phyloP scores from a whole-genome alignment of 208 protist species.

The Acanthamoeba healyi region DNA sequence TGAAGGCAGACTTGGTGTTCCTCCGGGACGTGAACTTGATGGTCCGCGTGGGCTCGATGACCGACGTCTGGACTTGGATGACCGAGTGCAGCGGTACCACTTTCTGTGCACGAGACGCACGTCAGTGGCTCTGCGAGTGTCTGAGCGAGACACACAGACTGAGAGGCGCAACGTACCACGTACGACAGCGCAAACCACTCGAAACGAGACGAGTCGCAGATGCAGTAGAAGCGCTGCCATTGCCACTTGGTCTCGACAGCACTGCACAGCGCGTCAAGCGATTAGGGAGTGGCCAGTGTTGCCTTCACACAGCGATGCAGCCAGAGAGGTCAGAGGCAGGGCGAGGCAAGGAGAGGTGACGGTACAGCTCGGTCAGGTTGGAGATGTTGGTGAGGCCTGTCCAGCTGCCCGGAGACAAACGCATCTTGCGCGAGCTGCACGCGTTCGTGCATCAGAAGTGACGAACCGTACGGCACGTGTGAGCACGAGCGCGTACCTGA shows the following conservation, averaged over 20 bases:
- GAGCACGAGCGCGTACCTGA: not conserved
- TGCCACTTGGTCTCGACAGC: conserved; percentile 30
- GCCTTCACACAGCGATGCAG: too few relatives aligned
- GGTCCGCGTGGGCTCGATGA: conserved; percentile 12
- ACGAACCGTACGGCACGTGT: too few relatives aligned
- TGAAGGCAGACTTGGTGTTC: conserved; percentile 50
- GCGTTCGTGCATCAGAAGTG: too few relatives aligned
- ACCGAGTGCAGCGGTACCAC: conserved; percentile 60
- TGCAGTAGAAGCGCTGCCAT: conserved; percentile 60
- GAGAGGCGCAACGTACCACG: not conserved
- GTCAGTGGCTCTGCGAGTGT: not conserved
- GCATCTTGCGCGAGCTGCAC: conserved; percentile 54
- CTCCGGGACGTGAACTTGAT: not conserved
- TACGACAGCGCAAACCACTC: conserved; percentile 38
- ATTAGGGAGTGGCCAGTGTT: too few relatives aligned
- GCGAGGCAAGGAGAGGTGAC: not conserved
- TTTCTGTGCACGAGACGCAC: not conserved
- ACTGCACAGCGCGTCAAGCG: not conserved
- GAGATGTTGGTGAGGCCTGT: not conserved
- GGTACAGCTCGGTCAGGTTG: conserved; percentile 35
- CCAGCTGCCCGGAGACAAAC: not conserved
- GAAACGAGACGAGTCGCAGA: conserved; percentile 39
- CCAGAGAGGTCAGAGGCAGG: not conserved
- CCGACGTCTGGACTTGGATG: conserved; percentile 40
- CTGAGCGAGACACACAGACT: too few relatives aligned